Conservation (phyloP, 140 eudicot genomes). For the Artemisia princeps region DNA sequence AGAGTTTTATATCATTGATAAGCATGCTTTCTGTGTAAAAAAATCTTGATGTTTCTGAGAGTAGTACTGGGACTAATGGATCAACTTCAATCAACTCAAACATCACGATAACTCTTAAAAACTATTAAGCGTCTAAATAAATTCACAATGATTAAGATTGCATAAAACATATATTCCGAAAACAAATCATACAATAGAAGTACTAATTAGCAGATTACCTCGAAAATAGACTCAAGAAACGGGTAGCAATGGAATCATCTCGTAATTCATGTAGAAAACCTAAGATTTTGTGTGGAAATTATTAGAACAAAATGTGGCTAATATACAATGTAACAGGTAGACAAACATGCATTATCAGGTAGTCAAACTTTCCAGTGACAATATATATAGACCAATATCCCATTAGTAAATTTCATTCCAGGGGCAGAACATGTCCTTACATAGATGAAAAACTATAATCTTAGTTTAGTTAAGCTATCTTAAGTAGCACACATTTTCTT, state of each 20-base stretch:
- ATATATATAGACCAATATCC: not conserved
- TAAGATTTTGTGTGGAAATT: constrained; percentile 22
- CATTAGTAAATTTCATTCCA: too few relatives aligned
- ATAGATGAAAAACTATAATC: too few relatives aligned
- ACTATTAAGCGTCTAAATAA: constrained; percentile 2
- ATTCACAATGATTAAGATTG: constrained; percentile 5
- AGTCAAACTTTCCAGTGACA: not conserved
- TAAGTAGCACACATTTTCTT: too few relatives aligned
- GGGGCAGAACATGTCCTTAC: too few relatives aligned
- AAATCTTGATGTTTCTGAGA: too few relatives aligned
- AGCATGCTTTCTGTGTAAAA: too few relatives aligned
- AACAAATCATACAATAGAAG: constrained; percentile 1
- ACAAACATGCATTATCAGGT: too few relatives aligned
- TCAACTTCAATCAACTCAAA: not conserved
- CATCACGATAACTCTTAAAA: constrained; percentile 15
- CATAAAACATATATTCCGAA: constrained; percentile 1
- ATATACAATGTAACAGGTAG: too few relatives aligned
- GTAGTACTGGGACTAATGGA: too few relatives aligned
- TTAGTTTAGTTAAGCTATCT: too few relatives aligned
- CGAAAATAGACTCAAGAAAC: constrained; percentile 81
- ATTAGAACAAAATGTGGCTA: constrained; percentile 2
- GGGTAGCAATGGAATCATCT: constrained; percentile 80
- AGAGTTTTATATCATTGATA: not conserved
- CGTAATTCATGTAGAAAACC: constrained; percentile 72
- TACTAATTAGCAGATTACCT: constrained; percentile 51